Evolutionary conservation across 2,329 filamentous ascomycete genomes (phyloP), one percentile per base, ranked within the genome.

Genomic region (Madurella fahalii): DNA sequence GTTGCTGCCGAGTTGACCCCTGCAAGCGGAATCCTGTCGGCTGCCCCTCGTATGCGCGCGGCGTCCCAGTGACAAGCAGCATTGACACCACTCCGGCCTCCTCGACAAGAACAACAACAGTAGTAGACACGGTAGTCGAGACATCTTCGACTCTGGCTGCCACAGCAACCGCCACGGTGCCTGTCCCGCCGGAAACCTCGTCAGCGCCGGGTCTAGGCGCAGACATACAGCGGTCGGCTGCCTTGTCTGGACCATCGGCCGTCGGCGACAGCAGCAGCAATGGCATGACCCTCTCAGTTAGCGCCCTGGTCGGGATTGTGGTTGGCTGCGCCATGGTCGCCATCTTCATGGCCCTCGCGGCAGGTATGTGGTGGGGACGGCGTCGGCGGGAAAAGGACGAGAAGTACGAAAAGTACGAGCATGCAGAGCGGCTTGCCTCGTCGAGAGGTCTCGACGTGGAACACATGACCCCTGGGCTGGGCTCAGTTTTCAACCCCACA

Each of bases 1-100:
- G 75, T 16, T 81, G 79, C 60, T 81, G 78, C 62, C 63, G 67
- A 13, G 63, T 69, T 13, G 64, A 78, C 56, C 71, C 77, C 15
- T 81, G 79, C 61, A 52, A 57, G 3, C 48, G 65, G 46, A 43
- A 52, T 5, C 44, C 49, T 2, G 17, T 54, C 42, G 58, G 53
- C 7, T 76, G 73, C 53, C 70, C 69, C 9, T 60, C 55, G 30
- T 47, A 44, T 13, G 41, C 43, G 2, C 12, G 34, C 15, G 47
- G 39, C 16, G 4, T 54, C 20, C 17, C 49, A 4, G 39, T 32
- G 7, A 40, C 32, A 15, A 47, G 20, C 18, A 39, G 9, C 43
- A n/a, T 16, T 9, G 12, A 8, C 52, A 47, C 25, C 25, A 7
- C 25, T 25, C 25, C 25, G 3, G 25, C 25, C 25, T 39, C 55